Evolutionary conservation across 306 rosid genomes (phyloP).

Genomic region (Malus fusca): DNA sequence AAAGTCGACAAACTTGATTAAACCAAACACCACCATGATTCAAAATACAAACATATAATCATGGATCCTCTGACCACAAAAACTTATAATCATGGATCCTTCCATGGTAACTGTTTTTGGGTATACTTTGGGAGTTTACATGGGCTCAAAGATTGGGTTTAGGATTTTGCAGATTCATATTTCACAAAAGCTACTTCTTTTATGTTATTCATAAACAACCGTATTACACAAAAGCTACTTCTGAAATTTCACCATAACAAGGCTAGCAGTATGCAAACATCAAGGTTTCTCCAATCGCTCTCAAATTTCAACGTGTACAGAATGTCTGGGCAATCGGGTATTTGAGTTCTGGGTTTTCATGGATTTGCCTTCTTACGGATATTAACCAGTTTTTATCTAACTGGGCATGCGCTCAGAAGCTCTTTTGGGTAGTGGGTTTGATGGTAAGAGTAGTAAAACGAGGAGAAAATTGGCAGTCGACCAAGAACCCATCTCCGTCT

Average conservation of each 20-base stretch:
- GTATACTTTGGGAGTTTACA: not conserved
- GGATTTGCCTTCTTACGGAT: slow-evolving; percentile 55
- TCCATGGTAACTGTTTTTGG: not conserved
- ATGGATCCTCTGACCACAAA: too few relatives aligned
- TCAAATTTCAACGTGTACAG: not conserved
- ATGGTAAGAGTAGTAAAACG: slow-evolving; percentile 8
- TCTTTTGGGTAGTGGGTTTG: slow-evolving; percentile 19
- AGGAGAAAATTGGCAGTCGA: slow-evolving; percentile 11
- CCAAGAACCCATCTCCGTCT: slow-evolving; percentile 12
- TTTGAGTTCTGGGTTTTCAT: slow-evolving; percentile 56
- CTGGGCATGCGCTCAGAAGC: slow-evolving; percentile 41
- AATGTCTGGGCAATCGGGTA: slow-evolving; percentile 46
- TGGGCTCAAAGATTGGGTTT: not conserved
- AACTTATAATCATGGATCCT: too few relatives aligned
- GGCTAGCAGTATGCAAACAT: not conserved
- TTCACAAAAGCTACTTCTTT: not conserved
- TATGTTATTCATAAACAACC: not conserved
- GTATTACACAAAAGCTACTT: not conserved
- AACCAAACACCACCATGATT: too few relatives aligned
- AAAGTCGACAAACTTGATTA: too few relatives aligned
- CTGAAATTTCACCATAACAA: not conserved
- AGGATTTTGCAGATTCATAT: not conserved
- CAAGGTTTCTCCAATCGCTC: not conserved
- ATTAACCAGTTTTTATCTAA: slow-evolving; percentile 49
- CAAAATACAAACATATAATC: too few relatives aligned